A percentile compares a stretch with the other conserved stretches of the same genome.
Conservation (phyloP, 139 green algal genomes). For the Chlamydomonas sp. region DNA sequence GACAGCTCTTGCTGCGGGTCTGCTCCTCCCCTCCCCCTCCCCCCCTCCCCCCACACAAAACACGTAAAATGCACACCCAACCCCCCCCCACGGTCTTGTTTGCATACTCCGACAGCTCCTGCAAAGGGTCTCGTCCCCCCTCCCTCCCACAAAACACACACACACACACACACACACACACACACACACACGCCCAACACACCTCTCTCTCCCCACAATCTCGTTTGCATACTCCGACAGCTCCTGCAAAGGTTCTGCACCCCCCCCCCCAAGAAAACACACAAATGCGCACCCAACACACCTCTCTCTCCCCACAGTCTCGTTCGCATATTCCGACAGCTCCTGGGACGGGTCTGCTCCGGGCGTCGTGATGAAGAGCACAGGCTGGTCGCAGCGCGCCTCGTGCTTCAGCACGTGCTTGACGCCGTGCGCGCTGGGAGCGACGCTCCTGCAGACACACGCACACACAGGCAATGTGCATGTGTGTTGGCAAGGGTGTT, state of each 20-base stretch:
- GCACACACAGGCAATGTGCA: no score
- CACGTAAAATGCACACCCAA: no score
- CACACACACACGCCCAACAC: no score
- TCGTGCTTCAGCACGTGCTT: slow-evolving; percentile 27
- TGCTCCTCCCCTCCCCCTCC: no score
- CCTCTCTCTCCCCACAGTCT: slow-evolving; percentile 26
- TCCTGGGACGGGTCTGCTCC: slow-evolving; percentile 69
- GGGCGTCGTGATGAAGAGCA: slow-evolving; percentile 69
- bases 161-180: no score
- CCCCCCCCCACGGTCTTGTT: background rate
- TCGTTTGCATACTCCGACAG: background rate
- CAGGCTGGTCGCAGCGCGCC: slow-evolving; percentile 34
- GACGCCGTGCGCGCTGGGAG: slow-evolving; percentile 39
- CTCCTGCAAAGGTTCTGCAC: background rate
- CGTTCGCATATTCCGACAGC: slow-evolving; percentile 56
- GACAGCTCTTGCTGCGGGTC: no score
- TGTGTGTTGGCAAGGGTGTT: no score
- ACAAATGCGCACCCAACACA: slow-evolving; percentile 2
- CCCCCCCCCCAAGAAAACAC: background rate
- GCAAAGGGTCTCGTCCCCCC: slow-evolving; percentile 40
- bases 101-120: slow-evolving; percentile 50
- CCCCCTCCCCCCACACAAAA: no score
- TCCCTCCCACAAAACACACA: no score
- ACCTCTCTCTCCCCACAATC: background rate
- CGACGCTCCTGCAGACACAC: no score